A percentile compares a stretch with the other conserved stretches of the same genome.
Conservation (phyloP, 768 basidiomycete species). For the Lanmaoa pseudosensibilis region DNA sequence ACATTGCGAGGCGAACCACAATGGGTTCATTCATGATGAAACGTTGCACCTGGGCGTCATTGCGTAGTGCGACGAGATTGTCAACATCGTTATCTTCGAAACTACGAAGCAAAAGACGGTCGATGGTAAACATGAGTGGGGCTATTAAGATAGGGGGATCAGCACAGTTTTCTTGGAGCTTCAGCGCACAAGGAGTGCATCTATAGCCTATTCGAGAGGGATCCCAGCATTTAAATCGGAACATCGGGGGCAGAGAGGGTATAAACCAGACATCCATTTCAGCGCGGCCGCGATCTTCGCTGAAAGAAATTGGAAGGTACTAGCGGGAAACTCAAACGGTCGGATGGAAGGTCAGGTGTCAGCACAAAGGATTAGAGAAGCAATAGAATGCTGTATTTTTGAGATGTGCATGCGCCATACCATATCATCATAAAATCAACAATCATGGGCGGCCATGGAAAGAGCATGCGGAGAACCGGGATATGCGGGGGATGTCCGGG, state of each 20-base stretch:
- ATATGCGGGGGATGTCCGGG: slow-evolving; percentile 17
- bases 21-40: slow-evolving; percentile 20
- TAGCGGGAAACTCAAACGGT: not conserved
- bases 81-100: slow-evolving; percentile 21
- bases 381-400: slow-evolving; percentile 32
- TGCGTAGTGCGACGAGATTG: slow-evolving; percentile 19
- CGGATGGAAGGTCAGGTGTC: not conserved
- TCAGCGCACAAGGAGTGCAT: not conserved
- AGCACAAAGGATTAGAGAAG: slow-evolving; percentile 3
- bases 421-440: slow-evolving; percentile 34
- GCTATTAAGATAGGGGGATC: not conserved
- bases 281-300: not conserved
- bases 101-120: slow-evolving; percentile 25
- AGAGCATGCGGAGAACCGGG: slow-evolving; percentile 20
- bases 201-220: not conserved
- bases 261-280: not conserved
- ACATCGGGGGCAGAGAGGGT: not conserved
- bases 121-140: slow-evolving; percentile 10
- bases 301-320: not conserved
- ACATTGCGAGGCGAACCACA: slow-evolving; percentile 15
- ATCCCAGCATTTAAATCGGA: too few relatives aligned
- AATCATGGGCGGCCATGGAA: slow-evolving; percentile 23
- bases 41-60: slow-evolving; percentile 22
- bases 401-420: slow-evolving; percentile 40
- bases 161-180: not conserved